Evolutionary conservation across 805 yeast genomes (phyloP), one percentile per base, ranked within the genome.

Genomic region (Nadsonia fulvescens): DNA sequence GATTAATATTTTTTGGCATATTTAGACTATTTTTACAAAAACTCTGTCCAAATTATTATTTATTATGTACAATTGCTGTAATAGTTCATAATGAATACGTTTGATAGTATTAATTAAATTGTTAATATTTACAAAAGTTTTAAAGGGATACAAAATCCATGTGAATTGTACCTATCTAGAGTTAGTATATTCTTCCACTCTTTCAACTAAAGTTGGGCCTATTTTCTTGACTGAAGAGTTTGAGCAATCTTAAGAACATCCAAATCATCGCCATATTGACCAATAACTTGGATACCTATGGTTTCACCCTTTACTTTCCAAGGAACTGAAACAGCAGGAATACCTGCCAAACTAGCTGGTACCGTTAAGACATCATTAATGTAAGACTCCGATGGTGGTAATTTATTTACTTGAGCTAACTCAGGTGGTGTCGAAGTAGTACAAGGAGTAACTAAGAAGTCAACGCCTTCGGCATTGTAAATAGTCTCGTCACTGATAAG

Each of bases 341-440:
- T 46, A 0, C 96, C 96, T 0, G 93, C 91, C 31, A 91, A 50
- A 2, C 93, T 82, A 20, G 89, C 76, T 0, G 98, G 95, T 4
- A 82, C 75, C 0, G 94, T 79, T 30, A 82, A 59, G 1, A 76
- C 67, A 47, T 89, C 99, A 46, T 81, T 77, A 28, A 73, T 56
- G 39, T 76, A 82, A 10, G 73, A 62, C 23, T 66, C 66, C 4
- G 74, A 56, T 3, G 74, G 62, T 5, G 46, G 38, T 12, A 58
- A 53, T 5, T 43, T 38, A 3, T 37, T 32, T 6, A 37, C 32
- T 29, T 56, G 63, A n/a, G 62, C 63, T 2, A 53, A 50, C 2
- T 75, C 39, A 5, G 54, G 56, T 15, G 66, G 76, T 9, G 86
- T 73, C 9, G 40, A 39, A 8, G 56, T 59, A 1, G 83, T 56